Conservation (phyloP, 2,329 filamentous ascomycete genomes). For the Claviceps sp. region DNA sequence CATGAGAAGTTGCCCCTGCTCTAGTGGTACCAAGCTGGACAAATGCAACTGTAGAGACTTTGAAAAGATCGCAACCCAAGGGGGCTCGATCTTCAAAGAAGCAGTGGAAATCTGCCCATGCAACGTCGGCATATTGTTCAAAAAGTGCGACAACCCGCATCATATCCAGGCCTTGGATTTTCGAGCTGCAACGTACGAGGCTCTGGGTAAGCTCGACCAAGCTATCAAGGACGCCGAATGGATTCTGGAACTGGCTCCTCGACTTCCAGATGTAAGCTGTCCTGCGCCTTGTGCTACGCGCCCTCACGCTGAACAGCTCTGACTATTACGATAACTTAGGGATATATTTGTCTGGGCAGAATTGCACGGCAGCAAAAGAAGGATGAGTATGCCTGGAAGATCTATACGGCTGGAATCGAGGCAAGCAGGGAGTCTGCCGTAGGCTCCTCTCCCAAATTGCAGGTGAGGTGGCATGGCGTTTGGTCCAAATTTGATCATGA, state of each 20-base stretch:
- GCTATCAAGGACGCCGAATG: no score
- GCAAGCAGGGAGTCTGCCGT: slow-evolving; percentile 14
- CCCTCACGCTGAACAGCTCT: no score
- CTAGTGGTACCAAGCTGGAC: slow-evolving; percentile 18
- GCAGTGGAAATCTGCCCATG: slow-evolving; percentile 27
- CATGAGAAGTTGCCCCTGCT: slow-evolving; percentile 23
- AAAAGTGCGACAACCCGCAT: slow-evolving; percentile 22
- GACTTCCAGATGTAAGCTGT: slow-evolving; percentile 23
- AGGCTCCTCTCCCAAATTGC: slow-evolving; percentile 19
- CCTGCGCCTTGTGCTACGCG: neutral
- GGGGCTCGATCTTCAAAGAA: slow-evolving; percentile 27
- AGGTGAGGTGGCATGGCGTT: slow-evolving; percentile 13
- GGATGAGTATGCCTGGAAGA: slow-evolving; percentile 23
- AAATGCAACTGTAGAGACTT: slow-evolving; percentile 13
- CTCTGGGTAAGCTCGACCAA: slow-evolving; percentile 20
- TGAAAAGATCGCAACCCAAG: slow-evolving; percentile 18
- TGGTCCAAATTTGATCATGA: neutral
- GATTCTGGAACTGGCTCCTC: slow-evolving; percentile 28
- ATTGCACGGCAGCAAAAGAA: slow-evolving; percentile 24
- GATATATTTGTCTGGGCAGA: slow-evolving; percentile 29
- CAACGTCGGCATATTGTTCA: slow-evolving; percentile 13
- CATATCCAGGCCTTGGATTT: slow-evolving; percentile 30
- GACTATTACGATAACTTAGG: slow-evolving; percentile 13
- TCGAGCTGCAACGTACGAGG: slow-evolving; percentile 27
- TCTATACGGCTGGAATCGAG: slow-evolving; percentile 13